Conservation (phyloP, 768 basidiomycete genomes). For the Termitomyces sp. region DNA sequence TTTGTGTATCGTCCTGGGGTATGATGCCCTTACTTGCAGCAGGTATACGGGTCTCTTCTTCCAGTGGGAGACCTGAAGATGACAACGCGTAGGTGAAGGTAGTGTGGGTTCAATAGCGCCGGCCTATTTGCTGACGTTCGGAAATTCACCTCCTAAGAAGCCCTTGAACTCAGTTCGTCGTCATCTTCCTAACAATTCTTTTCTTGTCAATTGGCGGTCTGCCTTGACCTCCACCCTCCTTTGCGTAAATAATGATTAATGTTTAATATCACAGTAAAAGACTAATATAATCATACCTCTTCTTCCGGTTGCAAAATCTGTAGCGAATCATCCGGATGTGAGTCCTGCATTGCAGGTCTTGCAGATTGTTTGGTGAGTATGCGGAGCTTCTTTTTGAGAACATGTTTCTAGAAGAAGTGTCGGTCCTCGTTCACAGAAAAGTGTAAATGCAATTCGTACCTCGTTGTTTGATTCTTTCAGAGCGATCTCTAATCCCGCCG, state of each 20-base stretch:
- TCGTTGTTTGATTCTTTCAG: conserved; percentile 8
- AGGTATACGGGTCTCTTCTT: background rate
- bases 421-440: background rate
- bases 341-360: background rate
- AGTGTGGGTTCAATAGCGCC: background rate
- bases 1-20: background rate
- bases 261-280: background rate
- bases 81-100: background rate
- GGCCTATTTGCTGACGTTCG: background rate
- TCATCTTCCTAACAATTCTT: background rate
- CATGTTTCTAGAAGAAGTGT: conserved; percentile 1
- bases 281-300: background rate
- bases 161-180: background rate
- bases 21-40: background rate
- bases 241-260: background rate
- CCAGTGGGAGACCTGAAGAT: background rate
- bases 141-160: too few relatives aligned
- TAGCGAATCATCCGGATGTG: conserved; percentile 16
- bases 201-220: conserved; percentile 1
- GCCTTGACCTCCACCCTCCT: background rate
- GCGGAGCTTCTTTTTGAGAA: conserved; percentile 12
- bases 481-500: background rate
- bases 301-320: conserved; percentile 6
- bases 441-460: background rate
- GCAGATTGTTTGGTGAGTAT: conserved; percentile 7